These are phyloP conservation scores for Pichia sp. DNA, from an alignment of 1,139 yeast genomes.

Conservation along the genomic window DNA sequence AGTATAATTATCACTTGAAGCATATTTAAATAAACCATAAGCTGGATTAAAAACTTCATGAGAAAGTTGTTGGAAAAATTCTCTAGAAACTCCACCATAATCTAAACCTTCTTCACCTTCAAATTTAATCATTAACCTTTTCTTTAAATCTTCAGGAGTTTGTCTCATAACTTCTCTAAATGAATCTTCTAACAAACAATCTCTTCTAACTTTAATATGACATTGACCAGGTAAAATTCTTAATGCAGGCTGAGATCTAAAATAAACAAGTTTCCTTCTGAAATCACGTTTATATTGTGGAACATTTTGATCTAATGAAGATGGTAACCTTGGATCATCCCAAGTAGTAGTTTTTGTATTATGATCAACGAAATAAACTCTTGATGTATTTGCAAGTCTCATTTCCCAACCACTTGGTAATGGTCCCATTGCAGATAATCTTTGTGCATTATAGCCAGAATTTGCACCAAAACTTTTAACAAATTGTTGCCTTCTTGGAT, in stretches of 20 bases:
- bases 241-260: slow-evolving; percentile 96
- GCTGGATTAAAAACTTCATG: slow-evolving; percentile 99
- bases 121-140: slow-evolving; percentile 93
- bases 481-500: slow-evolving; percentile 97
- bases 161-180: slow-evolving; percentile 98
- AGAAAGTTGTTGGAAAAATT: slow-evolving; percentile 88
- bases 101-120: slow-evolving; percentile 99
- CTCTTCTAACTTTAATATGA: slow-evolving; percentile 95
- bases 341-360: slow-evolving; percentile 98
- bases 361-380: slow-evolving; percentile 97
- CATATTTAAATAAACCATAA: slow-evolving; percentile 92
- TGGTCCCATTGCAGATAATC: slow-evolving; percentile 97
- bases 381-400: slow-evolving; percentile 96
- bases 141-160: slow-evolving; percentile 95
- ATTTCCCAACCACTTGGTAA: slow-evolving; percentile 99
- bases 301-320: slow-evolving; percentile 93
- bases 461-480: slow-evolving; percentile 87
- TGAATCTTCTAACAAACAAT: slow-evolving; percentile 93
- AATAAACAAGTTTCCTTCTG: slow-evolving; percentile 92
- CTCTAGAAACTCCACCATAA: slow-evolving; percentile 98
- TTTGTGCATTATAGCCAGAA: slow-evolving; percentile 91
- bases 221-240: slow-evolving; percentile 98
- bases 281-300: slow-evolving; percentile 99
- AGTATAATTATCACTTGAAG: slow-evolving; percentile 96
- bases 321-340: slow-evolving; percentile 99